phyloP scores from a whole-genome alignment of 1,139 yeast species.

The Yarrowia galli region DNA sequence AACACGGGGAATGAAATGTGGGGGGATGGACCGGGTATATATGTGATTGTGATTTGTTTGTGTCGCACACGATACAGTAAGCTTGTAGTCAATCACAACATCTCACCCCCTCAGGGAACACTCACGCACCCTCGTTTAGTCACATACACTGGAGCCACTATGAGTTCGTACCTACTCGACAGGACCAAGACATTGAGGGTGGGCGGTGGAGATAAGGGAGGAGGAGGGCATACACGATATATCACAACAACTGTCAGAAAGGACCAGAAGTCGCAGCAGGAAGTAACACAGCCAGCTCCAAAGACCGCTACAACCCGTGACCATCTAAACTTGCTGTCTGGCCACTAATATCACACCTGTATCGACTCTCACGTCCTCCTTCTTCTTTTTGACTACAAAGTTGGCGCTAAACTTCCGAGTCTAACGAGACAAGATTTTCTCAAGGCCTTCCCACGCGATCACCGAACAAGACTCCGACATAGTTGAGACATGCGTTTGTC shows the following conservation, averaged over 20 bases:
- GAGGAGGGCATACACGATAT: neutral
- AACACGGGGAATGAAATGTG: neutral
- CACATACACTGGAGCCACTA: constrained; percentile 3
- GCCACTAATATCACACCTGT: neutral
- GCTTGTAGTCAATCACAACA: too few relatives aligned
- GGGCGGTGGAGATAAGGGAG: neutral
- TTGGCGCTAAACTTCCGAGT: neutral
- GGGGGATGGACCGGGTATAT: neutral
- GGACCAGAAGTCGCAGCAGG: too few relatives aligned
- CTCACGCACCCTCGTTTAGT: neutral
- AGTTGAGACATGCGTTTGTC: neutral
- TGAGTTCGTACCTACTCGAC: neutral
- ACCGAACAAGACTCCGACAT: neutral
- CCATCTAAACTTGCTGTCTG: neutral
- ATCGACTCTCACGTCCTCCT: neutral
- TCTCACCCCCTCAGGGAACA: too few relatives aligned
- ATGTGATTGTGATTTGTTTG: neutral
- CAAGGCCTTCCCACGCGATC: neutral
- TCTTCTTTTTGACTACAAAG: constrained; percentile 7
- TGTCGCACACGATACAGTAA: neutral
- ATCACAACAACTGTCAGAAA: neutral
- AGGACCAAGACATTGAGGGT: neutral
- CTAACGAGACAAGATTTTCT: neutral
- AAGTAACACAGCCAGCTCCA: too few relatives aligned
- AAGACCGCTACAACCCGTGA: neutral